Conservation (phyloP, 2,329 filamentous ascomycete genomes). For the Spiromastix sp. region DNA sequence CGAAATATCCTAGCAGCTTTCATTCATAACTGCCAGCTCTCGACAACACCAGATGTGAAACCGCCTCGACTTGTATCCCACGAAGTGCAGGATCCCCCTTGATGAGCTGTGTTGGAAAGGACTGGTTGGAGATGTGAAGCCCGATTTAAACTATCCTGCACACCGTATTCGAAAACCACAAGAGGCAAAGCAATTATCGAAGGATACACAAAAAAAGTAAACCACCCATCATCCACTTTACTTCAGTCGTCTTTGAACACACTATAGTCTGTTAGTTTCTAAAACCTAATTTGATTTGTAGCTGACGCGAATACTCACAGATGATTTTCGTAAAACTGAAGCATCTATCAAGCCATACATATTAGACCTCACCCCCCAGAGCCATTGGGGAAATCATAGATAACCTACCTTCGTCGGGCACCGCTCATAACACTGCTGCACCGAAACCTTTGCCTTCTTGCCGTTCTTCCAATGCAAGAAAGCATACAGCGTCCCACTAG, state of each 20-base stretch:
- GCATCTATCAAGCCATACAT: slow-evolving; percentile 28
- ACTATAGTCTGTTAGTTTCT: slow-evolving; percentile 16
- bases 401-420: slow-evolving; percentile 31
- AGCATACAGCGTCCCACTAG: slow-evolving; percentile 24
- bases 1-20: too few species aligned
- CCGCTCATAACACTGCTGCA: slow-evolving; percentile 31
- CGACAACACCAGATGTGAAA: too few species aligned
- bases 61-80: too few species aligned
- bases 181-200: too few species aligned
- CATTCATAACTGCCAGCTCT: too few species aligned
- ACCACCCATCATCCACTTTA: too few species aligned
- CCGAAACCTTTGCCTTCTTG: slow-evolving; percentile 31
- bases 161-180: too few species aligned
- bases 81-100: too few species aligned
- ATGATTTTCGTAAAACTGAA: slow-evolving; percentile 39
- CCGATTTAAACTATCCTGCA: too few species aligned
- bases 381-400: not conserved
- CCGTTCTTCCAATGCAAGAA: slow-evolving; percentile 36
- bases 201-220: too few species aligned
- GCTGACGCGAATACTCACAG: slow-evolving; percentile 25
- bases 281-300: slow-evolving; percentile 1
- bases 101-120: too few species aligned
- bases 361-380: not conserved
- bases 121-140: too few species aligned
- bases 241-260: slow-evolving; percentile 26